Evolutionary conservation across 2,329 filamentous ascomycete species (phyloP).

Genomic region (Macroventuria anomochaeta): DNA sequence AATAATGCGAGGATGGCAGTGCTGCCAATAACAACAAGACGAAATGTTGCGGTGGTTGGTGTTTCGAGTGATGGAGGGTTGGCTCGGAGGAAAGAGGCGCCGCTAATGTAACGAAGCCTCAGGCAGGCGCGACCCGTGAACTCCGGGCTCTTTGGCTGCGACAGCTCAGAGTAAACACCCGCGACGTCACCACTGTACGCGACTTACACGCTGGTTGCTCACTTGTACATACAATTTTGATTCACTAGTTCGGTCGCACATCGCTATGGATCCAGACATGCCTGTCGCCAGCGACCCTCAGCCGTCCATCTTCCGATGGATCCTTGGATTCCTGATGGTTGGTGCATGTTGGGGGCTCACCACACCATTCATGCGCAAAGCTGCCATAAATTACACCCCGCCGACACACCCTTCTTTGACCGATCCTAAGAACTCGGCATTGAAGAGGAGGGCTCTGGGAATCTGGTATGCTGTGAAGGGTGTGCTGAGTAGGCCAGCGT

Average conservation of each 20-base stretch:
- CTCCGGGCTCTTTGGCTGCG: no score
- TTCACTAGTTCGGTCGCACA: background rate
- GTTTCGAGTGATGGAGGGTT: no score
- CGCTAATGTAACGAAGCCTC: background rate
- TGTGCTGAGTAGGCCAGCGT: slow-evolving; percentile 78
- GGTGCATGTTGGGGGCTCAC: slow-evolving; percentile 93
- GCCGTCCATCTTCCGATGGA: slow-evolving; percentile 73
- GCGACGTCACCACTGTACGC: slow-evolving; percentile 1
- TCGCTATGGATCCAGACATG: slow-evolving; percentile 42
- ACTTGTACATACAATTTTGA: background rate
- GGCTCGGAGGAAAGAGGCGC: background rate
- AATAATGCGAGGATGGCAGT: slow-evolving; percentile 2
- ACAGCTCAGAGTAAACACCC: background rate
- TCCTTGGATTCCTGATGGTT: slow-evolving; percentile 87
- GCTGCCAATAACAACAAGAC: background rate
- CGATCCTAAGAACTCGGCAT: slow-evolving; percentile 59
- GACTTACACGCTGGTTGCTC: background rate
- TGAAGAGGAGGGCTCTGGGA: slow-evolving; percentile 67
- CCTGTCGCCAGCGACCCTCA: slow-evolving; percentile 32
- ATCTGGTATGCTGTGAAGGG: slow-evolving; percentile 79
- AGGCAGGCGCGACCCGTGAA: background rate
- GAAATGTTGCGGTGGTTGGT: background rate
- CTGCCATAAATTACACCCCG: slow-evolving; percentile 76
- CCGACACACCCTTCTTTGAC: slow-evolving; percentile 42
- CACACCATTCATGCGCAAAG: slow-evolving; percentile 85